Conservation (phyloP, 768 basidiomycete genomes). For the Strobilomyces dryophilus region DNA sequence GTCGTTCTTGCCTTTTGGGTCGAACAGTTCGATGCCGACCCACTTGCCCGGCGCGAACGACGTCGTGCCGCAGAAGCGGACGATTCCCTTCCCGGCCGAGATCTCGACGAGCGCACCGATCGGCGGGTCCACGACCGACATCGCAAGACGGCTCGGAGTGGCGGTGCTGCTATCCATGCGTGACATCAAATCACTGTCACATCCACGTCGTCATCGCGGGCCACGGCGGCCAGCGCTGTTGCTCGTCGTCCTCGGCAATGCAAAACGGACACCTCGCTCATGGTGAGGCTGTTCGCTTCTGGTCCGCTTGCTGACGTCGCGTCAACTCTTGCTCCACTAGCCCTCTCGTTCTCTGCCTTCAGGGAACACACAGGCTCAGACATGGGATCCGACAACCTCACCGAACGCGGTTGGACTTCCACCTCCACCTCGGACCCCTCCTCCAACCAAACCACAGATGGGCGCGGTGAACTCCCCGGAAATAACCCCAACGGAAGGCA, state of each 20-base stretch:
- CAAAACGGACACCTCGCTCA: conserved; percentile 28
- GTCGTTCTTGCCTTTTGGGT: conserved; percentile 91
- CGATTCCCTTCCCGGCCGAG: conserved; percentile 74
- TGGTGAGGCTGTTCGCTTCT: conserved; percentile 14
- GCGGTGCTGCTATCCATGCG: conserved; percentile 6
- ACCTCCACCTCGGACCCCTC: conserved; percentile 48
- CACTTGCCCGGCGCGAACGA: conserved; percentile 87
- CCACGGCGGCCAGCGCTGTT: conserved; percentile 4
- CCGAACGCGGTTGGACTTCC: conserved; percentile 48
- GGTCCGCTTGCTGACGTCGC: background rate
- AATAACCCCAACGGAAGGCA: conserved; percentile 33
- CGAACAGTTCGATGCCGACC: conserved; percentile 88
- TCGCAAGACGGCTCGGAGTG: too few relatives aligned
- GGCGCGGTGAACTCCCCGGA: conserved; percentile 25
- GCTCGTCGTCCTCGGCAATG: conserved; percentile 13
- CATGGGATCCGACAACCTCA: conserved; percentile 50
- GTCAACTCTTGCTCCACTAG: conserved; percentile 11
- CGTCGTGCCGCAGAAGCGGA: conserved; percentile 83
- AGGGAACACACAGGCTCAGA: conserved; percentile 23
- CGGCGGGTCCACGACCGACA: conserved; percentile 40
- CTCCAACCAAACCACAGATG: conserved; percentile 35
- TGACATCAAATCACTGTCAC: background rate
- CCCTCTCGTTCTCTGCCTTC: conserved; percentile 11
- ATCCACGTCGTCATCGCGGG: conserved; percentile 2
- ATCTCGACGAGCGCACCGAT: conserved; percentile 79